Conservation (phyloP, 2,329 filamentous ascomycete species). For the Colletotrichum spaethianum region DNA sequence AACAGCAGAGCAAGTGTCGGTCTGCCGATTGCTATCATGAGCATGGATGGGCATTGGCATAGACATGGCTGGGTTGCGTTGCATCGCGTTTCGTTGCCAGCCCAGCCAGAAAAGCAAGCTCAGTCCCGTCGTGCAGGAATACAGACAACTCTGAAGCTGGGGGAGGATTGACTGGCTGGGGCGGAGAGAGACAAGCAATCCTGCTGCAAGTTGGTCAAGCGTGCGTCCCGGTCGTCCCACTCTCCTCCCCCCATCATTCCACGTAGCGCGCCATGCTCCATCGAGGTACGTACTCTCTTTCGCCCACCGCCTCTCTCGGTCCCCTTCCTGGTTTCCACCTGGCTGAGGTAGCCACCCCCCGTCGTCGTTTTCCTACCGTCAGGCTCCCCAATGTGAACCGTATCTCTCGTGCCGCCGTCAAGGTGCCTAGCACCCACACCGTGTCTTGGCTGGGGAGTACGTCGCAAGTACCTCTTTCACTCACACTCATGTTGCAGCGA, state of each 20-base stretch:
- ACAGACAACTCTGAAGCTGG: slow-evolving; percentile 9
- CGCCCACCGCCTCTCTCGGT: slow-evolving; percentile 38
- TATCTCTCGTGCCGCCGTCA: slow-evolving; percentile 1
- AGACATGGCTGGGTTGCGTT: slow-evolving; percentile 25
- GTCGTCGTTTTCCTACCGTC: slow-evolving; percentile 6
- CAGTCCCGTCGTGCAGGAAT: slow-evolving; percentile 15
- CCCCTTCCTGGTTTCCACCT: slow-evolving; percentile 16
- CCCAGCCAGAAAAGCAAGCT: slow-evolving; percentile 17
- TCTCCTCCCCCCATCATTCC: slow-evolving; percentile 32
- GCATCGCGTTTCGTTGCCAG: slow-evolving; percentile 32
- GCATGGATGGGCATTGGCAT: neutral
- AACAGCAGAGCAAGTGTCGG: slow-evolving; percentile 13
- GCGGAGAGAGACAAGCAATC: slow-evolving; percentile 14
- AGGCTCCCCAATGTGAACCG: neutral
- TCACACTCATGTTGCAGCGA: neutral
- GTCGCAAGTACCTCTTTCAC: slow-evolving; percentile 3
- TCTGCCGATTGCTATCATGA: slow-evolving; percentile 5
- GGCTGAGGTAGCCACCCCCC: neutral
- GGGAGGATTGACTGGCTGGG: neutral
- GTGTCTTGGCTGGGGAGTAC: neutral
- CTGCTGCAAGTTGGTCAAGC: slow-evolving; percentile 33
- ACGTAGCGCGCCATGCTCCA: slow-evolving; percentile 33
- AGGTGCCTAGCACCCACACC: slow-evolving; percentile 2
- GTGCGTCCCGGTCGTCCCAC: slow-evolving; percentile 32
- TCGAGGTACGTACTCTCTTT: slow-evolving; percentile 7